These are phyloP conservation scores for Cyclotella sp. DNA, from an alignment of 108 stramenopile species.

Conservation along the genomic window DNA sequence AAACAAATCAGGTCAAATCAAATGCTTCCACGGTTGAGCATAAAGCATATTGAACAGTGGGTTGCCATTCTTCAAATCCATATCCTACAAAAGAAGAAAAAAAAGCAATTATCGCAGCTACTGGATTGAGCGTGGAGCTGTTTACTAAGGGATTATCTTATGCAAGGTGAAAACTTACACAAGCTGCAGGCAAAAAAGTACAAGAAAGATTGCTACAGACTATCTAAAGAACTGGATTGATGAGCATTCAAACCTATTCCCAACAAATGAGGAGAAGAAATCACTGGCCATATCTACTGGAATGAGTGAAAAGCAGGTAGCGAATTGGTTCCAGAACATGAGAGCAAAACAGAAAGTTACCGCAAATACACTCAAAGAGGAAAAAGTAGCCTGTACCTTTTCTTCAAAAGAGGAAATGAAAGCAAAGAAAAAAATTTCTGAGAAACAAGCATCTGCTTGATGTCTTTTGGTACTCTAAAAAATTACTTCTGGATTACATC, in stretches of 20 bases:
- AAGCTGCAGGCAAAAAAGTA: neutral
- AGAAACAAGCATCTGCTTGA: too few relatives aligned
- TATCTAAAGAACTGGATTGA: neutral
- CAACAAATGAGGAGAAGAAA: neutral
- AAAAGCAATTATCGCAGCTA: neutral
- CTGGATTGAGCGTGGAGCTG: neutral
- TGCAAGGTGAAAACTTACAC: neutral
- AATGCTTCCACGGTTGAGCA: neutral
- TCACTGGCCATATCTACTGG: neutral
- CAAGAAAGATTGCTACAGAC: neutral
- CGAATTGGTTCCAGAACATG: neutral
- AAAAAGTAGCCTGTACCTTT: too few relatives aligned
- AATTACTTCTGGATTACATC: too few relatives aligned
- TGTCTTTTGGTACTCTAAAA: too few relatives aligned
- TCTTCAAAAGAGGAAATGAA: too few relatives aligned
- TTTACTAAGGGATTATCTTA: neutral
- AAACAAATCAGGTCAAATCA: neutral
- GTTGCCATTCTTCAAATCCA: neutral
- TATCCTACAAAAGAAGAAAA: slow-evolving; percentile 5
- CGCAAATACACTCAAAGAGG: neutral
- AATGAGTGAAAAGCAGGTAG: neutral
- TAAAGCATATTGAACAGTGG: neutral
- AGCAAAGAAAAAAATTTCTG: too few relatives aligned
- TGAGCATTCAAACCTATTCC: neutral
- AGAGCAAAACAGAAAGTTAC: neutral